Evolutionary conservation across 2,329 filamentous ascomycete species (phyloP), one percentile per base, ranked within the genome.

Genomic region (Dichotomopilus funicola): DNA sequence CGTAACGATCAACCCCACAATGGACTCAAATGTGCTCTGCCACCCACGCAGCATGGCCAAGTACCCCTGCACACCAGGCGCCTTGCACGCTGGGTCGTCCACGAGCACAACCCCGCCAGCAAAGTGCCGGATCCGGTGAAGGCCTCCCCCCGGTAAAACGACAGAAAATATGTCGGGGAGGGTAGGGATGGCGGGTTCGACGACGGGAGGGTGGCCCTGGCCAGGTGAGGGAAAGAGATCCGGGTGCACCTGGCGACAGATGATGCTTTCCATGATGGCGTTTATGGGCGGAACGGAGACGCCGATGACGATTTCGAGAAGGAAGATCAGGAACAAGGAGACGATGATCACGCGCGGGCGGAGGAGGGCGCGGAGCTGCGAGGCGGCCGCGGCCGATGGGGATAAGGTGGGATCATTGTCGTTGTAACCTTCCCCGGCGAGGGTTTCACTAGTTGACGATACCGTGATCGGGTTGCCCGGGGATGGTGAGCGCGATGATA

Each of bases 1-100:
- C n/a, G 76, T 70, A 0, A 71, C 67, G 3, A 78, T 40, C 0
- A 78, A 67, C 34, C 55, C 72, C 8, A 78, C 74, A 4, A 80
- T 63, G 55, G 73, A 73, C 37, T 78, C 73, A 35, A 78, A 68
- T 1, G 75, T 73, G 19, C 67, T 59, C 44, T 68, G 62, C 71
- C 76, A 78, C 0, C 78, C 79, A 42, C 72, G 70, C 13, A 83
- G 67, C 70, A 76, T 74, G 10, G 80, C 78, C 44, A 83, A 68
- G 19, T 73, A 71, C 33, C 73, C 71, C 61, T 83, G 79, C 0
- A 84, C 77, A 2, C 69, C 65, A 0, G 70, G 64, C 3, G 66
- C 64, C 62, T 83, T 82, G 68, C 80, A 83, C 5, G 63, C 64
- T 13, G 71, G 68, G 45, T 69, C 63, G 54, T 80, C 77, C 1